Evolutionary conservation across 306 rosid genomes (phyloP).

Genomic region (Rosa multiflora): DNA sequence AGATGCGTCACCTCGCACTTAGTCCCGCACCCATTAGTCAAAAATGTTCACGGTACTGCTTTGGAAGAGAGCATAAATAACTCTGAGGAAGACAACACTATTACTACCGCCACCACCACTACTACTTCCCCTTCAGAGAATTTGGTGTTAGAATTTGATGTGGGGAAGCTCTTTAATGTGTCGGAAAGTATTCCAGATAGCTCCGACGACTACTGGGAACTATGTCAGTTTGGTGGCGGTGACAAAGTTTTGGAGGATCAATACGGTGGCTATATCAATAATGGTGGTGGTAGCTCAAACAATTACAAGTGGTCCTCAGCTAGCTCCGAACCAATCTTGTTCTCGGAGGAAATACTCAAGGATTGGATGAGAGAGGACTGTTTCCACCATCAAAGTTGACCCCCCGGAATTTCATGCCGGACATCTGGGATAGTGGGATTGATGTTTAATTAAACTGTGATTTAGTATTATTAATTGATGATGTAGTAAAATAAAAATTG

Average conservation of each 20-base stretch:
- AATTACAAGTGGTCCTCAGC: background rate
- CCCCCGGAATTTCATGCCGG: background rate
- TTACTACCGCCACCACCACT: background rate
- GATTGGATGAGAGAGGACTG: constrained; percentile 10
- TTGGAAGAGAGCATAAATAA: background rate
- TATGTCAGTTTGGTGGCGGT: background rate
- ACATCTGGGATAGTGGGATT: background rate
- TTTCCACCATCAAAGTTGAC: constrained; percentile 8
- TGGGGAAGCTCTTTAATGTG: background rate
- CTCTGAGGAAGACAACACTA: background rate
- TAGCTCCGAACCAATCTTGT: background rate
- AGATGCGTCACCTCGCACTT: background rate
- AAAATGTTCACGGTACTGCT: background rate
- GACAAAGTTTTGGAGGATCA: background rate
- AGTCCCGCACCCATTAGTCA: background rate
- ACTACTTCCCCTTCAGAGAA: background rate
- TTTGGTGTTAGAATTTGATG: background rate
- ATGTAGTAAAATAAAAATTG: background rate
- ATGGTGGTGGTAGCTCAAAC: background rate
- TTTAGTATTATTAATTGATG: background rate
- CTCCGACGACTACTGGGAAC: constrained; percentile 15
- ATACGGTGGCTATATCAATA: background rate
- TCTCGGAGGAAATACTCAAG: constrained; percentile 17
- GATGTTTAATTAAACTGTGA: background rate
- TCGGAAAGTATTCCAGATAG: background rate